Conservation (phyloP, 352 stramenopile genomes). For the Globisporangium cystogenes region DNA sequence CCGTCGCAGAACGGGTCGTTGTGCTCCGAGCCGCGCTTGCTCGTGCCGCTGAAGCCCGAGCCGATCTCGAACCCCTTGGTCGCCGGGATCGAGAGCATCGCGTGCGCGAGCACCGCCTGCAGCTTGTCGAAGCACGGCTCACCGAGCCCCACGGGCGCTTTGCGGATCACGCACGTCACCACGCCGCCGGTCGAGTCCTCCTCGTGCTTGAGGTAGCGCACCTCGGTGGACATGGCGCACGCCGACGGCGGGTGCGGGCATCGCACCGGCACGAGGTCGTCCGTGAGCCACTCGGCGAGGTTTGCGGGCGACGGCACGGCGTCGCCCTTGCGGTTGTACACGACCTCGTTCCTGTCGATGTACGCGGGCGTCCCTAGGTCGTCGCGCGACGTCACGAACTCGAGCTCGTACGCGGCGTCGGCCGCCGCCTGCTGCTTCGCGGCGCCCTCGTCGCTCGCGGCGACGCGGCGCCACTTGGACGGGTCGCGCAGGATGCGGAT, state of each 20-base stretch:
- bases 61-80: constrained; percentile 99
- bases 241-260: constrained; percentile 93
- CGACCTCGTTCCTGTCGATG: constrained; percentile 91
- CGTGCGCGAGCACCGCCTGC: constrained; percentile 97
- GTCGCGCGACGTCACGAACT: constrained; percentile 58
- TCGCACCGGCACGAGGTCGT: constrained; percentile 89
- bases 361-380: constrained; percentile 77
- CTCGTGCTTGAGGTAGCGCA: constrained; percentile 90
- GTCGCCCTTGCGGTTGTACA: constrained; percentile 82
- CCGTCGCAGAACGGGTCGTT: constrained; percentile 96
- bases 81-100: constrained; percentile 98
- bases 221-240: constrained; percentile 93
- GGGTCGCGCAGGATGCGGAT: constrained; percentile 78
- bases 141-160: constrained; percentile 95
- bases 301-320: constrained; percentile 49
- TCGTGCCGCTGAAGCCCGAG: constrained; percentile 93
- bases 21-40: constrained; percentile 96
- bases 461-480: constrained; percentile 48
- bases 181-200: constrained; percentile 92
- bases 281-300: constrained; percentile 59
- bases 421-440: constrained; percentile 44
- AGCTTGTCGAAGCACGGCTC: constrained; percentile 99
- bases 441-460: constrained; percentile 21
- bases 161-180: constrained; percentile 95
- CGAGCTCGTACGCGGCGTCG: constrained; percentile 64